phyloP scores from a whole-genome alignment of 2,329 filamentous ascomycete species.

The Xylariaceae sp. region DNA sequence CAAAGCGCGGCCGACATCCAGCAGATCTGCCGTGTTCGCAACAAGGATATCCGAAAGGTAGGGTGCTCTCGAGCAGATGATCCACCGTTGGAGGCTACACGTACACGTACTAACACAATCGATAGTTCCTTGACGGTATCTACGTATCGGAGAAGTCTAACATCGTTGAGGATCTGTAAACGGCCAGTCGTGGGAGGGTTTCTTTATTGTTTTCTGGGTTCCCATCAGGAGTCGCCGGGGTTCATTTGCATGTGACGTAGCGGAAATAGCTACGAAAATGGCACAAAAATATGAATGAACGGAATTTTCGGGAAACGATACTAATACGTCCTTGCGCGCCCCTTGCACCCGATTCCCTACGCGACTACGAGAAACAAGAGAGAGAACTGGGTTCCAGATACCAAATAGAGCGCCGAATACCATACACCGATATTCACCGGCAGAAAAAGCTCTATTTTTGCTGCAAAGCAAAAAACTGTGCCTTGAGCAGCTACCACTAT shows the following conservation, averaged over 20 bases:
- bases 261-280: constrained; percentile 35
- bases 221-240: constrained; percentile 56
- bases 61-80: constrained; percentile 24
- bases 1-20: constrained; percentile 99
- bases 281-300: constrained; percentile 31
- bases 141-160: constrained; percentile 99
- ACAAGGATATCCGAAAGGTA: constrained; percentile 99
- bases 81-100: no score
- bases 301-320: constrained; percentile 13
- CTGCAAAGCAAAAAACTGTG: neutral
- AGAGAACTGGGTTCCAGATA: constrained; percentile 3
- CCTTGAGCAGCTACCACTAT: neutral
- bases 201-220: constrained; percentile 57
- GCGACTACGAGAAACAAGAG: constrained; percentile 5
- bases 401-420: constrained; percentile 1
- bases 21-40: constrained; percentile 98
- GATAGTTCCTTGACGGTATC: constrained; percentile 97
- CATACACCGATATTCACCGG: constrained; percentile 1
- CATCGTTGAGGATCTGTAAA: constrained; percentile 66
- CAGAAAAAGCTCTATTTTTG: constrained; percentile 1
- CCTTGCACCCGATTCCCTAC: constrained; percentile 1
- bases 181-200: constrained; percentile 41
- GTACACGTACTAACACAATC: constrained; percentile 23
- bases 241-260: constrained; percentile 59
- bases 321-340: constrained; percentile 8